phyloP scores from a whole-genome alignment of 148 eudicot genomes.

The Limonium bicolor region DNA sequence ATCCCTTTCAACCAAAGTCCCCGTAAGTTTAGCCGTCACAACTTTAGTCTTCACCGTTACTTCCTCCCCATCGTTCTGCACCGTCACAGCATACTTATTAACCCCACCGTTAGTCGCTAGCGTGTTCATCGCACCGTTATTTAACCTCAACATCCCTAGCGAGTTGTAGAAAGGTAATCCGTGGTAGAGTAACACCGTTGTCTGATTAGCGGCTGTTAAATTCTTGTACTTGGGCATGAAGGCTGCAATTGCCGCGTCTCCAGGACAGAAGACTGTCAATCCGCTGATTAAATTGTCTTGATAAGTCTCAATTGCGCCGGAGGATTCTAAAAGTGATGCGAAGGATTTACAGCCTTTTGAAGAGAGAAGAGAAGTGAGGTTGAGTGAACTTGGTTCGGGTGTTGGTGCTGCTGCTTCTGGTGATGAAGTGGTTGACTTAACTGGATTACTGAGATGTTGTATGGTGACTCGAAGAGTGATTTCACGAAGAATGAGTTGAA shows the following conservation, averaged over 20 bases:
- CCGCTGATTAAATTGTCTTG: conserved; percentile 42
- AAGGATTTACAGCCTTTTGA: conserved; percentile 59
- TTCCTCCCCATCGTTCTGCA: conserved; percentile 49
- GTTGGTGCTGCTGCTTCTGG: conserved; percentile 64
- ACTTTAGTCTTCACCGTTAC: conserved; percentile 49
- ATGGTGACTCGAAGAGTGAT: conserved; percentile 37
- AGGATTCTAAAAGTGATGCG: conserved; percentile 15
- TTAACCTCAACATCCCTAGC: conserved; percentile 40
- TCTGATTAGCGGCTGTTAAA: conserved; percentile 30
- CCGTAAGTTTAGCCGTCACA: conserved; percentile 40
- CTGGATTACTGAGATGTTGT: conserved; percentile 52
- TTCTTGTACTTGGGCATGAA: conserved; percentile 70
- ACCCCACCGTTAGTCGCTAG: conserved; percentile 57
- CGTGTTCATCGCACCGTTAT: conserved; percentile 54
- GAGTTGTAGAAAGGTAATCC: conserved; percentile 58
- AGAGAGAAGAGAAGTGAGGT: conserved; percentile 25
- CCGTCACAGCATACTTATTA: conserved; percentile 39
- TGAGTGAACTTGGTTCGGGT: conserved; percentile 26
- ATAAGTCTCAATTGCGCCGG: conserved; percentile 35
- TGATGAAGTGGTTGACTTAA: conserved; percentile 43
- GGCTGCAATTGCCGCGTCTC: conserved; percentile 27
- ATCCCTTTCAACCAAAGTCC: conserved; percentile 47
- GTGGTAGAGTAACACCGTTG: conserved; percentile 35
- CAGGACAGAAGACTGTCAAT: conserved; percentile 51
- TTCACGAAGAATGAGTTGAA: conserved; percentile 37